phyloP scores from a whole-genome alignment of 2,329 filamentous ascomycete genomes.

The Penicillium sp. region DNA sequence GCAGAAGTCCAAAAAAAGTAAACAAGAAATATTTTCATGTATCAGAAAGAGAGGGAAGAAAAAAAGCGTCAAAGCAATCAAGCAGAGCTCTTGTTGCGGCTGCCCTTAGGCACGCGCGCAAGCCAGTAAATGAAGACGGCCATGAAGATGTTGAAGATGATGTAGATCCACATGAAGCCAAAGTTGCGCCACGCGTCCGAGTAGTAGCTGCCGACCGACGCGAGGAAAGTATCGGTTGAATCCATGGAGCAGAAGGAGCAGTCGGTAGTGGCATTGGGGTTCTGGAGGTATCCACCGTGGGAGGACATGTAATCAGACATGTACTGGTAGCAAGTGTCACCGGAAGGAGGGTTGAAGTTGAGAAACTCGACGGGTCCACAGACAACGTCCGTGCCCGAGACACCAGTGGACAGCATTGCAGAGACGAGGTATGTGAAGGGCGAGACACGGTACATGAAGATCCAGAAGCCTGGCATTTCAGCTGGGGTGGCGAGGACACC shows the following conservation, averaged over 20 bases:
- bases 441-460: constrained; percentile 71
- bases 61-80: neutral
- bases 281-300: constrained; percentile 44
- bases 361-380: constrained; percentile 36
- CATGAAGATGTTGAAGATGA: constrained; percentile 62
- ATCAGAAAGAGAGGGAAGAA: neutral
- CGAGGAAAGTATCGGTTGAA: constrained; percentile 51
- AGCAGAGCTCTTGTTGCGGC: constrained; percentile 21
- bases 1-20: neutral
- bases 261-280: constrained; percentile 44
- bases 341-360: constrained; percentile 51
- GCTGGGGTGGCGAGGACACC: constrained; percentile 53
- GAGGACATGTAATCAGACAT: constrained; percentile 42
- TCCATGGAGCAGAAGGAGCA: constrained; percentile 54
- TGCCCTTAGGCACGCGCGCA: constrained; percentile 54
- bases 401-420: constrained; percentile 44
- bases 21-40: neutral
- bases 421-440: constrained; percentile 65
- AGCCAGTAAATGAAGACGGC: constrained; percentile 64
- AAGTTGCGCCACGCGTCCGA: constrained; percentile 66
- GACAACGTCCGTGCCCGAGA: constrained; percentile 29
- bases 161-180: constrained; percentile 67
- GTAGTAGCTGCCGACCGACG: constrained; percentile 43
- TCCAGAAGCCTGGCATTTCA: constrained; percentile 70
- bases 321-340: constrained; percentile 61